phyloP scores from a whole-genome alignment of 495 filamentous ascomycete species.

The Chaetomium tenue region DNA sequence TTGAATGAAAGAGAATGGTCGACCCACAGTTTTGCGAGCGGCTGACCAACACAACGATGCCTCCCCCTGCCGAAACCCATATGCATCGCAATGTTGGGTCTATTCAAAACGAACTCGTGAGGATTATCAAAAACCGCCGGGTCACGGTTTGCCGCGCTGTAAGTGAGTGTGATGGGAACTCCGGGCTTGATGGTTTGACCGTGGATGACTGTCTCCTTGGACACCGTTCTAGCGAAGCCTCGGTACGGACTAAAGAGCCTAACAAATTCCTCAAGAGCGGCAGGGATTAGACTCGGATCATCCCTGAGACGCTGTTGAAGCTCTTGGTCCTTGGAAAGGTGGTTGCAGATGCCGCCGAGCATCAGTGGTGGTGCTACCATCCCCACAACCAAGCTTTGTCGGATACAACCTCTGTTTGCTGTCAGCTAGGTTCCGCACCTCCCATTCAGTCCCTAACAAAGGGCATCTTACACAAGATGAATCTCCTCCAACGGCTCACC shows the following conservation, averaged over 20 bases:
- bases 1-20: neutral
- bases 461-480: neutral
- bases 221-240: slow-evolving; percentile 1
- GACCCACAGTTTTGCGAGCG: neutral
- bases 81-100: slow-evolving; percentile 7
- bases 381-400: slow-evolving; percentile 6
- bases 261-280: slow-evolving; percentile 5
- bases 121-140: slow-evolving; percentile 4
- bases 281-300: neutral
- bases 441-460: no score
- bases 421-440: neutral
- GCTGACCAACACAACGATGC: slow-evolving; percentile 9
- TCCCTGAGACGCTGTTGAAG: slow-evolving; percentile 1
- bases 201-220: slow-evolving; percentile 4
- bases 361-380: slow-evolving; percentile 6
- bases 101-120: neutral
- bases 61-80: slow-evolving; percentile 3
- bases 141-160: slow-evolving; percentile 8
- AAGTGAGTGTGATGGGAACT: slow-evolving; percentile 1
- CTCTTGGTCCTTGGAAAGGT: slow-evolving; percentile 1
- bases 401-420: neutral
- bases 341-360: slow-evolving; percentile 10
- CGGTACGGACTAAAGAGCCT: slow-evolving; percentile 4
- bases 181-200: slow-evolving; percentile 7
- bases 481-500: slow-evolving; percentile 10